phyloP scores from a whole-genome alignment of 306 rosid genomes.

The Gastrolobium villosum region DNA sequence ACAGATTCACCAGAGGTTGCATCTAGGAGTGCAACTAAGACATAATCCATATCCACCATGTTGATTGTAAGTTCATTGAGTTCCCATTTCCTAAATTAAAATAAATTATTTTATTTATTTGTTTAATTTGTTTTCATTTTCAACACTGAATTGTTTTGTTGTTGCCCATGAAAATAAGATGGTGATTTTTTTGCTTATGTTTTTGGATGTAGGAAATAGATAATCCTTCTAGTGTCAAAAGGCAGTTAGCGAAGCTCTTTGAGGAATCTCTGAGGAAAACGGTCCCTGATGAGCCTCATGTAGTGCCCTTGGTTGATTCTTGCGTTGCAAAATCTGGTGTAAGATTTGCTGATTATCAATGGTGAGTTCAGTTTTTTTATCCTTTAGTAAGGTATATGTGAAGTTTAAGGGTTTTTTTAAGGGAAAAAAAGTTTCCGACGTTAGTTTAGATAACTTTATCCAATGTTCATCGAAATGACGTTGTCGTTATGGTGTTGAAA shows the following conservation, averaged over 20 bases:
- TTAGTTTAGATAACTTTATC: too few species aligned
- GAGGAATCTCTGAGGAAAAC: slow-evolving; percentile 60
- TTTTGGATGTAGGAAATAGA: slow-evolving; percentile 61
- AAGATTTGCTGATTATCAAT: slow-evolving; percentile 83
- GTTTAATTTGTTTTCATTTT: neutral
- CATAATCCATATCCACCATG: slow-evolving; percentile 55
- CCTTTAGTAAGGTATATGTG: neutral
- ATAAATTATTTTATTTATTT: neutral
- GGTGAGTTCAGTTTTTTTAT: slow-evolving; percentile 53
- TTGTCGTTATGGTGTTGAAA: too few species aligned
- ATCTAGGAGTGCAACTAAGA: slow-evolving; percentile 46
- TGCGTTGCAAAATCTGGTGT: slow-evolving; percentile 72
- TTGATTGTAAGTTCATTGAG: slow-evolving; percentile 56
- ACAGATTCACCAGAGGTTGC: slow-evolving; percentile 69
- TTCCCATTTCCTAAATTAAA: neutral
- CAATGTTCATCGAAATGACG: too few species aligned
- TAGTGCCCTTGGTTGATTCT: slow-evolving; percentile 68
- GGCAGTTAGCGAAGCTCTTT: slow-evolving; percentile 66
- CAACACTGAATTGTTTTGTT: neutral
- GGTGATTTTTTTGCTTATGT: neutral
- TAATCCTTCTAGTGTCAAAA: slow-evolving; percentile 66
- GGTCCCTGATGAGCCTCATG: slow-evolving; percentile 66
- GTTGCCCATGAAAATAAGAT: neutral
- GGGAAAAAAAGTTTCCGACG: too few species aligned
- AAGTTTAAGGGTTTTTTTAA: too few species aligned